Percentiles rank a stretch among this genome's conserved stretches.
Conservation (phyloP, 495 filamentous ascomycete genomes). For the Hypoxylon lienhwacheense region DNA sequence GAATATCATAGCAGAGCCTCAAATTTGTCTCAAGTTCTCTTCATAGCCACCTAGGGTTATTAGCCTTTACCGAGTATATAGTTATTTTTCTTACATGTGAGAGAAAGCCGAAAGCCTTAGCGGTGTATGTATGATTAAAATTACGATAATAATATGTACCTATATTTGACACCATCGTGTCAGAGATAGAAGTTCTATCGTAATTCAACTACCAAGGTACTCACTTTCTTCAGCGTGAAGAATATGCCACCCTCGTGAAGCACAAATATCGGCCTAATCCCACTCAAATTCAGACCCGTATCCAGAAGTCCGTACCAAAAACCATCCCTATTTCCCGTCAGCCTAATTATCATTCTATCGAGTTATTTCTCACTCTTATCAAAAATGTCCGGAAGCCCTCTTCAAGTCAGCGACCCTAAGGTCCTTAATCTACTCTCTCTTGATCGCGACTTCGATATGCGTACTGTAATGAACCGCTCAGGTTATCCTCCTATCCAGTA, state of each 20-base stretch:
- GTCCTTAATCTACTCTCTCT: slow-evolving; percentile 7
- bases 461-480: slow-evolving; percentile 11
- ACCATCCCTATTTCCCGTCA: not conserved
- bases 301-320: not conserved
- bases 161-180: too few relatives aligned
- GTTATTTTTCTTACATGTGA: too few relatives aligned
- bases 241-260: not conserved
- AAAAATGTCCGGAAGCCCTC: slow-evolving; percentile 15
- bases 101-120: too few relatives aligned
- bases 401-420: slow-evolving; percentile 6
- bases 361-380: not conserved
- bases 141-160: too few relatives aligned
- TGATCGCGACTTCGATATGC: slow-evolving; percentile 17
- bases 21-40: not conserved
- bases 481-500: slow-evolving; percentile 15
- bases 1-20: slow-evolving; percentile 10
- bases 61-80: too few relatives aligned
- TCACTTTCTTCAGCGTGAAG: too few relatives aligned
- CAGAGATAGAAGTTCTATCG: not conserved
- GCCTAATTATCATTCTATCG: not conserved
- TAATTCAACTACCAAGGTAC: not conserved
- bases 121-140: too few relatives aligned
- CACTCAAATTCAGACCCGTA: not conserved
- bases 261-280: slow-evolving; percentile 5
- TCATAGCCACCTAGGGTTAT: slow-evolving; percentile 4